These are phyloP conservation scores for Sphagnum fallax DNA, from an alignment of 228 moss, liverwort and hornwort species.

Conservation along the genomic window DNA sequence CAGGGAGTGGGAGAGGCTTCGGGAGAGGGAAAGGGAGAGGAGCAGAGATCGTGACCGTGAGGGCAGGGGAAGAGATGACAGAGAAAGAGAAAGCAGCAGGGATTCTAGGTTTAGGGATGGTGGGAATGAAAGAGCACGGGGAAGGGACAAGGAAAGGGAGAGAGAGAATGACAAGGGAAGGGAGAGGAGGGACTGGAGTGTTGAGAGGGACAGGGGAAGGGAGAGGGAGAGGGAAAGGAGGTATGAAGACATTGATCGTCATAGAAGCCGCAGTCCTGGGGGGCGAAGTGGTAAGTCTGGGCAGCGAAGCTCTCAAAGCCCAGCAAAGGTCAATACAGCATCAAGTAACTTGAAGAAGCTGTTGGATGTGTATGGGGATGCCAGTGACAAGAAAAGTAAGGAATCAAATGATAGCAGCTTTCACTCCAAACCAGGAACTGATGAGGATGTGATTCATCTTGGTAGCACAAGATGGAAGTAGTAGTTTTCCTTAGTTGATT, in stretches of 20 bases:
- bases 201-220: slow-evolving; percentile 32
- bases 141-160: slow-evolving; percentile 35
- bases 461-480: slow-evolving; percentile 81
- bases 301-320: slow-evolving; percentile 44
- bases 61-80: slow-evolving; percentile 47
- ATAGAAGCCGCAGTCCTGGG: slow-evolving; percentile 46
- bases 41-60: slow-evolving; percentile 44
- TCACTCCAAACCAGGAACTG: slow-evolving; percentile 35
- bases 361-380: slow-evolving; percentile 70
- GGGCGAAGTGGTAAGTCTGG: slow-evolving; percentile 17
- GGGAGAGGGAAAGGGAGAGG: slow-evolving; percentile 35
- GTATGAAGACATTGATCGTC: slow-evolving; percentile 25
- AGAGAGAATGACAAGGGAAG: slow-evolving; percentile 44
- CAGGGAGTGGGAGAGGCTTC: slow-evolving; percentile 30
- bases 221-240: slow-evolving; percentile 23
- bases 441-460: slow-evolving; percentile 77
- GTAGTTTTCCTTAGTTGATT: slow-evolving; percentile 15
- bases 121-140: slow-evolving; percentile 33
- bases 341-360: slow-evolving; percentile 52
- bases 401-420: slow-evolving; percentile 38
- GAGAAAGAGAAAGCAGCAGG: slow-evolving; percentile 44
- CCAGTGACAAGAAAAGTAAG: slow-evolving; percentile 55
- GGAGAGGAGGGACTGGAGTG: slow-evolving; percentile 37
- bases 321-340: slow-evolving; percentile 25
- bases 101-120: slow-evolving; percentile 41